phyloP scores from a whole-genome alignment of 1,139 yeast genomes.

The Blastobotrys elegans region DNA sequence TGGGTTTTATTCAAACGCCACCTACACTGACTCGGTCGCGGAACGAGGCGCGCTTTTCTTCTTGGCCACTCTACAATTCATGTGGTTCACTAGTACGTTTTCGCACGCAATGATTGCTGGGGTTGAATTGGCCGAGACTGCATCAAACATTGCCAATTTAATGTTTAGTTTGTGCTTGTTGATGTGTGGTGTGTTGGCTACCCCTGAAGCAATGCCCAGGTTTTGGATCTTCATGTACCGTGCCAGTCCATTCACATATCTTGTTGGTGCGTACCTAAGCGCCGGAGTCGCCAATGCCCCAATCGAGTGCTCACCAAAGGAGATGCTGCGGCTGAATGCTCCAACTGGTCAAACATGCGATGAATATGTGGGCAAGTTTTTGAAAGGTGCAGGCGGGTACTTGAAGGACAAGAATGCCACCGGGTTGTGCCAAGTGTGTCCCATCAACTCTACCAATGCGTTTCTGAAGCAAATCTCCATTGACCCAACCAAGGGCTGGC shows the following conservation, averaged over 20 bases:
- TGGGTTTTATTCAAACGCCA: conserved; percentile 43
- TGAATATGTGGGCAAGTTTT: conserved; percentile 42
- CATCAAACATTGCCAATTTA: conserved; percentile 62
- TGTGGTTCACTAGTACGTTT: conserved; percentile 55
- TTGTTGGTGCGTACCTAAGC: conserved; percentile 54
- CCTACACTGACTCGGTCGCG: conserved; percentile 44
- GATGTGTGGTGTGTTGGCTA: conserved; percentile 79
- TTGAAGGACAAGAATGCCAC: conserved; percentile 48
- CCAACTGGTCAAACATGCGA: conserved; percentile 59
- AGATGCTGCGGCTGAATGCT: conserved; percentile 50
- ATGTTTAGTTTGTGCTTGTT: conserved; percentile 63
- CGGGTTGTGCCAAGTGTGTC: conserved; percentile 54
- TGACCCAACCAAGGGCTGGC: conserved; percentile 45
- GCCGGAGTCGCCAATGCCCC: conserved; percentile 50
- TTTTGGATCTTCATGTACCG: conserved; percentile 70
- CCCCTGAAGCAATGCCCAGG: conserved; percentile 51
- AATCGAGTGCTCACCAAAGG: conserved; percentile 50
- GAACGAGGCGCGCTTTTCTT: conserved; percentile 67
- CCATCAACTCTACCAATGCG: conserved; percentile 48
- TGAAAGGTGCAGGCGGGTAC: conserved; percentile 46
- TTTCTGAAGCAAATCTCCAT: conserved; percentile 45
- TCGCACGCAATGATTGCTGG: conserved; percentile 64
- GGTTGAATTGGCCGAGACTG: conserved; percentile 62
- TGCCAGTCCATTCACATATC: conserved; percentile 64
- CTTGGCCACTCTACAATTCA: conserved; percentile 52